Evolutionary conservation across 2,329 filamentous ascomycete genomes (phyloP), one percentile per base, ranked within the genome.

Genomic region (Graphiopsis chlorocephala): DNA sequence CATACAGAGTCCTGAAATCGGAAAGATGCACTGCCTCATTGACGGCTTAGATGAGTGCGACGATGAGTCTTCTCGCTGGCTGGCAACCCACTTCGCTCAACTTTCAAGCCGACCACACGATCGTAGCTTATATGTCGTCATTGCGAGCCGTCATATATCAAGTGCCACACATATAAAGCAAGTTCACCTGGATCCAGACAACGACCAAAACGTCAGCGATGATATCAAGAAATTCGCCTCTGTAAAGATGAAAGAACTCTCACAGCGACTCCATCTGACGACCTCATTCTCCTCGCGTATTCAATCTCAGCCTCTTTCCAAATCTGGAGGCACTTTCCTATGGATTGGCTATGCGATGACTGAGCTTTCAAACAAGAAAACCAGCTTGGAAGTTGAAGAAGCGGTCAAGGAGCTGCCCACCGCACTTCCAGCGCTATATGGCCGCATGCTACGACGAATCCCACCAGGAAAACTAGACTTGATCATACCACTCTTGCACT

Each of bases 241-340:
- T 4, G 12, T 48, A 48, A 25, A 48, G 23, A 57, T 57, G 11
- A n/a, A 20, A 23, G 33, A 35, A n/a, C 29, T 23, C 17, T n/a
- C 33, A 14, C n/a, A 20, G 4, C 45, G 45, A 12, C 45, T 23
- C 17, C 7, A 57, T 7, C 29, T 57, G 17, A 20, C 53, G 53
- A 3, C 29, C 11, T 10, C 17, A 15, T 29, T 38, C 14, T 20
- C 23, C 23, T 8, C 25, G 64, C 31, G 62, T 67, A 50, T 69
- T 53, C 63, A 68, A 64, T 31, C 50, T 53, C 52, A 45, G 20
- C 68, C 77, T 17, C 58, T 66, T 0, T 35, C 68, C 48, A 65
- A 72, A 11, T 68, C 75, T 12, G 58, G 74, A 58, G 74, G 73
- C 3, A 77, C 73, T 52, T 77, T 77, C 55, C 68, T 78, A 8